Base-by-base conservation (phyloP, 2,329 filamentous ascomycete species). In the Lomentospora prolificans region DNA sequence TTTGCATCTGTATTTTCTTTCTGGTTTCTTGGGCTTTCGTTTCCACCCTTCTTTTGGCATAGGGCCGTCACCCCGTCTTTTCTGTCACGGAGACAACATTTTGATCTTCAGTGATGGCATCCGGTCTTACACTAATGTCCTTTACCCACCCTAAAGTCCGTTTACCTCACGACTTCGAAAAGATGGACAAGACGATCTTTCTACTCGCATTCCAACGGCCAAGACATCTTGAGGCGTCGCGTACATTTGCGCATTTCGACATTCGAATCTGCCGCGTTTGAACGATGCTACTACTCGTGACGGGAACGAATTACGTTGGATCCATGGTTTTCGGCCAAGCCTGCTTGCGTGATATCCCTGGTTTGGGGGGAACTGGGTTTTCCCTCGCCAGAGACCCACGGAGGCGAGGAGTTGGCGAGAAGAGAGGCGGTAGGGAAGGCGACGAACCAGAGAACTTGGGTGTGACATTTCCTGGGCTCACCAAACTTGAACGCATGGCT, bases 81-180 rank as follows among this genome's bases (percentile, higher is more conserved):
- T 31, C 27, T 51, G 14, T 19, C n/a, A 28, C 50, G 36, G 50
- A 27, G 17, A 24, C 36, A 14, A 31, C 27, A 12, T 33, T 10
- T n/a, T n/a, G n/a, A n/a, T 48, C 8, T 46, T 46, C 12, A 19
- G 39, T 27, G 50, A 48, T 19, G 19, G 19, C 41, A 24, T 10
- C 41, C n/a, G 19, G 10, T 19, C n/a, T 19, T 24, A 19, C 24
- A 46, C 24, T 46, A 46, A 46, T 46, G n/a, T 22, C 19, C 24
- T 24, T 19, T 24, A 24, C 41, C 41, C 36, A n/a, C n/a, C 9
- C 19, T 33, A 57, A 36, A 36, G 19, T 24, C 55, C 28, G 39
- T 25, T 19, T 17, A 33, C 30, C 9, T 53, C 33, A 57, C 51
- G 51, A 57, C 44, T 50, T 55, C 50, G 53, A 44, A 28, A 50